A percentile compares a stretch with the other conserved stretches of the same genome.
These are phyloP conservation scores for Paecilomyces niveus DNA, from an alignment of 2,329 filamentous ascomycete species.

Conservation along the genomic window DNA sequence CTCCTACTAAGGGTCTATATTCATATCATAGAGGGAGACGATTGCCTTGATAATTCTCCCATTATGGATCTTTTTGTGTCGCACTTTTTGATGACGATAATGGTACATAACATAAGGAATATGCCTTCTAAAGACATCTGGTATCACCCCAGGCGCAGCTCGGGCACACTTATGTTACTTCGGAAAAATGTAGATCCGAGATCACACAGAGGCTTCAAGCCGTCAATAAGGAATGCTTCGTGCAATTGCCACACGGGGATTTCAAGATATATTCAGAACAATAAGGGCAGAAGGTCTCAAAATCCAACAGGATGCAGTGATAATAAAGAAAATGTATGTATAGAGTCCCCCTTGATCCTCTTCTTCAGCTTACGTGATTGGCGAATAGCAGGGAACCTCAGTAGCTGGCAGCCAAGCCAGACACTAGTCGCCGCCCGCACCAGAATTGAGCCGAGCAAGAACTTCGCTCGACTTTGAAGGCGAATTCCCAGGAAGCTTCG, in stretches of 20 bases:
- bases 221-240: background rate
- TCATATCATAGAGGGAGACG: too few species aligned
- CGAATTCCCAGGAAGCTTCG: conserved; percentile 4
- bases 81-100: background rate
- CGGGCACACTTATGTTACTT: background rate
- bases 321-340: background rate
- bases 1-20: too few species aligned
- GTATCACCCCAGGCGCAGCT: too few species aligned
- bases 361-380: background rate
- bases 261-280: background rate
- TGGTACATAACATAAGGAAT: background rate
- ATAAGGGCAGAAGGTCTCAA: background rate
- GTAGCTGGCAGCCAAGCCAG: conserved; percentile 11
- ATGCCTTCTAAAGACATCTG: background rate
- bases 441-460: background rate
- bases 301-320: background rate
- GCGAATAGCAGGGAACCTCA: background rate
- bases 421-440: conserved; percentile 6
- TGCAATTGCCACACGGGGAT: background rate
- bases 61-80: too few species aligned
- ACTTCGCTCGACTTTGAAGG: background rate
- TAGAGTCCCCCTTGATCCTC: background rate
- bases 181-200: background rate
- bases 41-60: too few species aligned
- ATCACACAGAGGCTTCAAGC: background rate